Base-by-base conservation (phyloP, 768 basidiomycete genomes). In the Tubosaeta sp. region DNA sequence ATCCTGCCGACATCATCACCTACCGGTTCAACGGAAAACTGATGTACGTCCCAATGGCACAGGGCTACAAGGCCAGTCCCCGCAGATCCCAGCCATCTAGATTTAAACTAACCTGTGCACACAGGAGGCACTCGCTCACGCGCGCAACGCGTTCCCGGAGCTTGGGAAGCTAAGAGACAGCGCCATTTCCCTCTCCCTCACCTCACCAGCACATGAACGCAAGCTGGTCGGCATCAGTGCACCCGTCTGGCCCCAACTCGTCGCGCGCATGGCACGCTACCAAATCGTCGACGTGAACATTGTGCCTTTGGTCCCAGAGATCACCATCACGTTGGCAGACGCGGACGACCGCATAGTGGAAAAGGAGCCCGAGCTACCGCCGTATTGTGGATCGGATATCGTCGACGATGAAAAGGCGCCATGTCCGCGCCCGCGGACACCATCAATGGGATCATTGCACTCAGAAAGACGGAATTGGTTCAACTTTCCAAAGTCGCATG, bases 121-220 rank as follows among this genome's bases (percentile, higher is more conserved):
- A 19, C 34, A 82, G 81, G 64, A 76, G 67, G 82, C 82, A 0
- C 59, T 84, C 27, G 68, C 71, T 21, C 69, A 76, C 32, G 81
- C 78, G 4, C 72, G 74, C 34, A 71, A 76, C 48, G 80, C 77
- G 38, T 83, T 79, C 31, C 65, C 72, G 2, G 69, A 59, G 36
- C 74, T 83, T 24, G 60, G 56, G 7, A 49, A 60, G 7, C 52
- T 76, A 7, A 58, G 70, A 1, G 69, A 74, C 27, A 64, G 73
- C 2, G 70, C 72, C 1, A 74, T 84, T 6, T 66, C 71, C 5
- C 78, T 84, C 55, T 71, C 68, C 27, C 60, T 78, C 14, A 69
- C 71, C 4, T 56, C 66, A 2, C 59, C 71, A 25, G 65, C 69
- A 10, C 66, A 68, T 0, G 54, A 68, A 6, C 54, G 62, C 50